phyloP scores from a whole-genome alignment of 768 basidiomycete species.

The Nidularia pulvinata region DNA sequence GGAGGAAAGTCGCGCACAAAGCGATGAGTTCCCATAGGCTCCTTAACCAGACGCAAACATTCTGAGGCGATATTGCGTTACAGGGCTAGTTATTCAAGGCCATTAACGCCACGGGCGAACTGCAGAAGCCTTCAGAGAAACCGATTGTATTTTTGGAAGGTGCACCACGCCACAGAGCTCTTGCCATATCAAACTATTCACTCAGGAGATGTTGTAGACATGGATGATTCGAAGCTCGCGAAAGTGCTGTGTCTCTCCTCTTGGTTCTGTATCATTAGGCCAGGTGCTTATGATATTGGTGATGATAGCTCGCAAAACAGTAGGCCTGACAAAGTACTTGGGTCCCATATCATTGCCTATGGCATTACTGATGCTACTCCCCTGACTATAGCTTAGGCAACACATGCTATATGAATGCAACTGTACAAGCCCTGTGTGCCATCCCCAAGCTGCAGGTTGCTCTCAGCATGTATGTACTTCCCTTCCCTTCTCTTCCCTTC shows the following conservation, averaged over 20 bases:
- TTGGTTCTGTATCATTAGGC: slow-evolving; percentile 29
- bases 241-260: slow-evolving; percentile 58
- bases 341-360: not conserved
- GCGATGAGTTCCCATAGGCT: slow-evolving; percentile 43
- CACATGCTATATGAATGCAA: slow-evolving; percentile 98
- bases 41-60: too few relatives aligned
- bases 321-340: slow-evolving; percentile 75
- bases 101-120: slow-evolving; percentile 90
- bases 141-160: slow-evolving; percentile 87
- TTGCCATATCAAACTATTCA: not conserved
- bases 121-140: slow-evolving; percentile 85
- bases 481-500: too few relatives aligned
- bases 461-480: slow-evolving; percentile 48
- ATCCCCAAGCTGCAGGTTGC: slow-evolving; percentile 88
- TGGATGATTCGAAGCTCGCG: slow-evolving; percentile 82
- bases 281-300: too few relatives aligned
- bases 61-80: too few relatives aligned
- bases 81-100: slow-evolving; percentile 92
- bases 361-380: not conserved
- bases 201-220: slow-evolving; percentile 47
- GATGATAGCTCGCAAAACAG: slow-evolving; percentile 44
- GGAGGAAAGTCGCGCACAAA: slow-evolving; percentile 85
- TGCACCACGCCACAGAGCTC: slow-evolving; percentile 19
- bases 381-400: slow-evolving; percentile 66
- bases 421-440: slow-evolving; percentile 89